These are phyloP conservation scores for Boletellus sp. DNA, from an alignment of 768 basidiomycete genomes.

Conservation along the genomic window DNA sequence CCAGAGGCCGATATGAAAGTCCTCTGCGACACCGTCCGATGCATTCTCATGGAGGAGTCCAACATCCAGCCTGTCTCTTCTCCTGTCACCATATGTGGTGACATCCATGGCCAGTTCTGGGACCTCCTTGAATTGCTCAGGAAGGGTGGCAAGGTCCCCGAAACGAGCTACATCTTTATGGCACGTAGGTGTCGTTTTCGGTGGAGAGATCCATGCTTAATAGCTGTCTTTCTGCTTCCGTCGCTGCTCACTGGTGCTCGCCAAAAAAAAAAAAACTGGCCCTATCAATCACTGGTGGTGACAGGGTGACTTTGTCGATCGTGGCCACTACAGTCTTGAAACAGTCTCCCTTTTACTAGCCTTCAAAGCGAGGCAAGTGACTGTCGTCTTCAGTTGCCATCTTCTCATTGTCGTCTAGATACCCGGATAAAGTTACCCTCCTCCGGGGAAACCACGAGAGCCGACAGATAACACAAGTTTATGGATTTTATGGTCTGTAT, in stretches of 20 bases:
- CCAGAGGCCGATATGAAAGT: conserved; percentile 90
- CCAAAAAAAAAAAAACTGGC: not conserved
- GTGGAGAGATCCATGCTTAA: conserved; percentile 24
- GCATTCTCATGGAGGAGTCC: conserved; percentile 90
- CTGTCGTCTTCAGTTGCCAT: not conserved
- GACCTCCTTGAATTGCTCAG: conserved; percentile 87
- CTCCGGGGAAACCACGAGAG: conserved; percentile 96
- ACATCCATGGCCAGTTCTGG: conserved; percentile 98
- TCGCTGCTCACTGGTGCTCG: not conserved
- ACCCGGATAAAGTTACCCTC: conserved; percentile 89
- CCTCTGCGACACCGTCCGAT: conserved; percentile 85
- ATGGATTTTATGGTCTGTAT: conserved; percentile 87
- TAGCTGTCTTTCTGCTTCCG: conserved; percentile 3
- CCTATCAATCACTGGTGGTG: not conserved
- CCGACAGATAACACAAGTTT: conserved; percentile 96
- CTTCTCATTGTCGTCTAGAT: conserved; percentile 44
- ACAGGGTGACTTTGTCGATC: conserved; percentile 96
- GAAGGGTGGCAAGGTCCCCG: conserved; percentile 82
- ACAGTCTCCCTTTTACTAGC: conserved; percentile 87
- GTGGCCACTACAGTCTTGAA: conserved; percentile 94
- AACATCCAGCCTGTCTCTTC: conserved; percentile 96
- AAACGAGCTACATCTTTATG: conserved; percentile 95
- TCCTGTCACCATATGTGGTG: conserved; percentile 93
- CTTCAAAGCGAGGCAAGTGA: conserved; percentile 76
- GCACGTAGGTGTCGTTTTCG: conserved; percentile 54